phyloP scores from a whole-genome alignment of 2,329 filamentous ascomycete species.

The Paecilomyces variotii region DNA sequence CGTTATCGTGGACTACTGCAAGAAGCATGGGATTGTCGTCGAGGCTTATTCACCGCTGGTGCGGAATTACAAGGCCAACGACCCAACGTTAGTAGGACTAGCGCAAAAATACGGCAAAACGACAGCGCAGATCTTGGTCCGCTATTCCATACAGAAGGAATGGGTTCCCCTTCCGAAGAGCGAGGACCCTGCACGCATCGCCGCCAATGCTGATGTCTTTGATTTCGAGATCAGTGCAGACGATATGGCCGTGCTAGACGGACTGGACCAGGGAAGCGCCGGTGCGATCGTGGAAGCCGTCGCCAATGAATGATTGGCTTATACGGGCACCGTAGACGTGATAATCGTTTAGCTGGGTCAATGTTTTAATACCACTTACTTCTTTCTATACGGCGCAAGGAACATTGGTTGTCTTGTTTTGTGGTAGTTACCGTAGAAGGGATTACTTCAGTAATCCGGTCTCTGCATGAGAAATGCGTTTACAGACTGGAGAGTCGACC shows the following conservation, averaged over 20 bases:
- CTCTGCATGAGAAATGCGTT: slow-evolving; percentile 75
- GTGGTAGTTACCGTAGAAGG: neutral
- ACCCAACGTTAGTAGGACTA: slow-evolving; percentile 56
- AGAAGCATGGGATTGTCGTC: slow-evolving; percentile 43
- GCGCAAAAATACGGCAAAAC: slow-evolving; percentile 65
- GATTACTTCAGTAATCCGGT: slow-evolving; percentile 21
- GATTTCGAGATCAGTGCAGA: slow-evolving; percentile 49
- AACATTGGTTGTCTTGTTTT: slow-evolving; percentile 1
- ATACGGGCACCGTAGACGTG: slow-evolving; percentile 1
- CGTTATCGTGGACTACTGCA: slow-evolving; percentile 49
- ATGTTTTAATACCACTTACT: slow-evolving; percentile 3
- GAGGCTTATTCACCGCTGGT: slow-evolving; percentile 49
- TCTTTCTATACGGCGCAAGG: neutral
- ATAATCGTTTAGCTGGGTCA: neutral
- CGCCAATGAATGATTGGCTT: slow-evolving; percentile 27
- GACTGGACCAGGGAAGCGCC: slow-evolving; percentile 41
- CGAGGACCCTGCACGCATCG: slow-evolving; percentile 58
- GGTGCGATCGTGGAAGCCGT: slow-evolving; percentile 44
- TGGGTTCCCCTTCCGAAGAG: slow-evolving; percentile 68
- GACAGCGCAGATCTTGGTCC: slow-evolving; percentile 67
- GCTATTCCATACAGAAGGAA: slow-evolving; percentile 76
- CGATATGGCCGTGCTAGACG: slow-evolving; percentile 51
- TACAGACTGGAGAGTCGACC: slow-evolving; percentile 80
- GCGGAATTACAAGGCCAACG: slow-evolving; percentile 63
- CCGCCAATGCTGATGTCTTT: slow-evolving; percentile 57